phyloP scores from a whole-genome alignment of 768 basidiomycete species.

The Pisolithus albus region DNA sequence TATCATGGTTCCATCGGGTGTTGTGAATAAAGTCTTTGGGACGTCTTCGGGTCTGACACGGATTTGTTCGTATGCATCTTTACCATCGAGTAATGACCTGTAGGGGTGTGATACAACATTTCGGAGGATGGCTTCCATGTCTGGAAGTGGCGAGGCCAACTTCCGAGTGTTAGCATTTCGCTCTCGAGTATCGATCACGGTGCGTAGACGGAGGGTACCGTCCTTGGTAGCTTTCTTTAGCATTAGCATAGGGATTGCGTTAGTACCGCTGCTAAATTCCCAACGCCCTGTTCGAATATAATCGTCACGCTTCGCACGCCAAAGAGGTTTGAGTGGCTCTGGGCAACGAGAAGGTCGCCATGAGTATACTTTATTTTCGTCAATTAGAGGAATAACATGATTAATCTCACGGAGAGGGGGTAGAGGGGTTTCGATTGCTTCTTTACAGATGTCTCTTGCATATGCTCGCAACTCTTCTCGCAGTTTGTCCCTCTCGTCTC shows the following conservation, averaged over 20 bases:
- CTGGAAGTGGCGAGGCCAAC: too few relatives aligned
- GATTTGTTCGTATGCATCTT: too few relatives aligned
- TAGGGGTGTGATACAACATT: too few relatives aligned
- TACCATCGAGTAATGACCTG: too few relatives aligned
- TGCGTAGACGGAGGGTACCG: conserved; percentile 6
- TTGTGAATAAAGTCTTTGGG: too few relatives aligned
- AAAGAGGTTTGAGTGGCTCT: conserved; percentile 19
- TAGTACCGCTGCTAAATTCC: conserved; percentile 19
- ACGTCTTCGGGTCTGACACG: too few relatives aligned
- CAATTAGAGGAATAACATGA: conserved; percentile 30
- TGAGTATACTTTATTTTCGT: conserved; percentile 23
- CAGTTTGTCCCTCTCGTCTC: conserved; percentile 6
- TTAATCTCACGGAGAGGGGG: conserved; percentile 30
- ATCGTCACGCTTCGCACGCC: conserved; percentile 23
- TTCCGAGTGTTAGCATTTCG: too few relatives aligned
- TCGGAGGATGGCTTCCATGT: too few relatives aligned
- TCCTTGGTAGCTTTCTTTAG: conserved; percentile 18
- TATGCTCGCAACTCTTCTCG: conserved; percentile 16
- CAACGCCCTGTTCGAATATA: conserved; percentile 28
- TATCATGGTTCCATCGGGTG: too few relatives aligned
- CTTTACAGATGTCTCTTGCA: conserved; percentile 18
- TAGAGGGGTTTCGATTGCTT: conserved; percentile 23
- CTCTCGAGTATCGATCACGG: too few relatives aligned
- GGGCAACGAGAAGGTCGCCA: conserved; percentile 34
- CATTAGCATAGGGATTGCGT: conserved; percentile 29